Percentiles rank a stretch among this genome's conserved stretches.
phyloP scores from a whole-genome alignment of 208 protist species.

The Crithidia bombi region DNA sequence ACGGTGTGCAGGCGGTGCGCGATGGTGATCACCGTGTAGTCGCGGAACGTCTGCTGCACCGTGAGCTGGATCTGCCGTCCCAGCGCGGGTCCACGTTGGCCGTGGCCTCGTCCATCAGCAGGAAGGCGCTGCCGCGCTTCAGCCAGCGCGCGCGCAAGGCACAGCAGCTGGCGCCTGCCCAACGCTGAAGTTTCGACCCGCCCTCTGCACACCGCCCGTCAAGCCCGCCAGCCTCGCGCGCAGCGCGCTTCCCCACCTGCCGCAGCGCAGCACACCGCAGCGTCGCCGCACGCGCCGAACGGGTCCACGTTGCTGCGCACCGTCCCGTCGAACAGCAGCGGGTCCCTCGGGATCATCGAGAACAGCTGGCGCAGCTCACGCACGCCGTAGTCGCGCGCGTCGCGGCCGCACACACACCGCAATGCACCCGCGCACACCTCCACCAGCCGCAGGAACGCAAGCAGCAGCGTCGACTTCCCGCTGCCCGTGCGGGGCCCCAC shows the following conservation, averaged over 20 bases:
- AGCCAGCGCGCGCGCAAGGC: slow-evolving; percentile 74
- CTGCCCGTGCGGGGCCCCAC: slow-evolving; percentile 85
- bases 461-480: slow-evolving; percentile 85
- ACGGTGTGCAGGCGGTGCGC: slow-evolving; percentile 77
- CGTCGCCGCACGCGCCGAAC: slow-evolving; percentile 43
- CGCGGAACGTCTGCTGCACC: slow-evolving; percentile 47
- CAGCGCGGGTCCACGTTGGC: slow-evolving; percentile 66
- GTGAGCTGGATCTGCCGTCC: slow-evolving; percentile 64
- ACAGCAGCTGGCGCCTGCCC: slow-evolving; percentile 81
- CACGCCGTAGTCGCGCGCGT: slow-evolving; percentile 39
- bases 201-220: slow-evolving; percentile 59
- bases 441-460: slow-evolving; percentile 71
- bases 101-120: slow-evolving; percentile 83
- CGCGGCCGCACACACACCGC: slow-evolving; percentile 44
- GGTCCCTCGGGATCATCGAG: slow-evolving; percentile 87
- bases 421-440: slow-evolving; percentile 62
- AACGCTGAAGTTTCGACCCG: slow-evolving; percentile 70
- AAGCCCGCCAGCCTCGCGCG: slow-evolving; percentile 30
- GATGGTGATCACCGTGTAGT: slow-evolving; percentile 72
- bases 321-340: slow-evolving; percentile 82
- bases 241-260: slow-evolving; percentile 44
- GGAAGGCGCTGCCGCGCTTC: slow-evolving; percentile 51
- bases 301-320: slow-evolving; percentile 83
- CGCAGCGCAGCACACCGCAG: slow-evolving; percentile 56
- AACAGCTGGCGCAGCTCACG: slow-evolving; percentile 67